A percentile compares a stretch with the other conserved stretches of the same genome.
Evolutionary conservation across 371 early-diverging fungal species (phyloP).

Genomic region (Mucor ambiguus): DNA sequence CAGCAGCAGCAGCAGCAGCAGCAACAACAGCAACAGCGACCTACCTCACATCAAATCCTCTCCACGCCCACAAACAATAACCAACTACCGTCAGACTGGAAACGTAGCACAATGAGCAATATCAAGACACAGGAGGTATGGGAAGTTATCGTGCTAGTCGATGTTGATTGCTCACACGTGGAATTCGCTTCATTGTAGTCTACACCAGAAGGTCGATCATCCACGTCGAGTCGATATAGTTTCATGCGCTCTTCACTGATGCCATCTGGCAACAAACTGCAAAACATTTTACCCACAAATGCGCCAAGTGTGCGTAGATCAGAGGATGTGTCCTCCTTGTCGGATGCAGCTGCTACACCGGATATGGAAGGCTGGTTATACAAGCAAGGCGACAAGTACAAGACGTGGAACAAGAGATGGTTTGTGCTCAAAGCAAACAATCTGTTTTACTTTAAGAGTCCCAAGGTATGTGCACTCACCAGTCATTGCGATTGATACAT

Average conservation of each 20-base stretch:
- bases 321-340: slow-evolving; percentile 12
- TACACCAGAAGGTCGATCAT: not conserved
- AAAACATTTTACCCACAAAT: slow-evolving; percentile 17
- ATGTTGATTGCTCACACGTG: not conserved
- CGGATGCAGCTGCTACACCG: slow-evolving; percentile 26
- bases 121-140: slow-evolving; percentile 13
- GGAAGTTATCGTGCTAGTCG: not conserved
- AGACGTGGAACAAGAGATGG: slow-evolving; percentile 71
- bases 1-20: not conserved
- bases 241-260: slow-evolving; percentile 25
- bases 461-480: slow-evolving; percentile 33
- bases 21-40: not conserved
- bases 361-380: slow-evolving; percentile 70
- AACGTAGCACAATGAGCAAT: slow-evolving; percentile 19
- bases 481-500: not conserved
- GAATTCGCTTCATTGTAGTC: not conserved
- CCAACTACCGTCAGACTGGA: slow-evolving; percentile 8
- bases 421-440: slow-evolving; percentile 66
- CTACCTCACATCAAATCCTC: slow-evolving; percentile 9
- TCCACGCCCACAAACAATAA: not conserved
- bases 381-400: slow-evolving; percentile 68
- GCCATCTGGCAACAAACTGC: slow-evolving; percentile 20
- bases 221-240: slow-evolving; percentile 10
- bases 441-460: slow-evolving; percentile 65
- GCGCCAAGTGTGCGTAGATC: slow-evolving; percentile 11